phyloP scores from a whole-genome alignment of 2,329 filamentous ascomycete species.

The Botryosphaeria dothidea region DNA sequence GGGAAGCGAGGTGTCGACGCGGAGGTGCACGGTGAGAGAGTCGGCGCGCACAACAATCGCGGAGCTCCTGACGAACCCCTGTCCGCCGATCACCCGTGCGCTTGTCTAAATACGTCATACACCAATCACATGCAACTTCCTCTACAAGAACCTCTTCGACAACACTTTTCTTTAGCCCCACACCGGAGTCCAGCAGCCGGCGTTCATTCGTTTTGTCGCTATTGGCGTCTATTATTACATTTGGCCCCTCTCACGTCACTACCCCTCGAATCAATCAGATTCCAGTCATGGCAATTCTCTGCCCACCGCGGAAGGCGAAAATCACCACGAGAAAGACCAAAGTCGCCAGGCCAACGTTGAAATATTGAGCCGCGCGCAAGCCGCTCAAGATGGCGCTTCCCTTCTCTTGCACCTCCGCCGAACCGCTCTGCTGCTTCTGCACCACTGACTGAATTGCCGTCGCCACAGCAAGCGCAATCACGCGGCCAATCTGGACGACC shows the following conservation, averaged over 20 bases:
- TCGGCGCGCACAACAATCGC: neutral
- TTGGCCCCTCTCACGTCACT: too few relatives aligned
- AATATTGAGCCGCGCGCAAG: conserved; percentile 41
- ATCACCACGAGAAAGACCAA: conserved; percentile 35
- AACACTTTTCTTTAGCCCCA: too few relatives aligned
- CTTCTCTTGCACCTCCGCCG: conserved; percentile 27
- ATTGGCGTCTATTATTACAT: too few relatives aligned
- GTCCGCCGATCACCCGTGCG: conserved; percentile 10
- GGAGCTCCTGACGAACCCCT: conserved; percentile 10
- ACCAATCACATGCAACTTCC: neutral
- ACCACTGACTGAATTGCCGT: conserved; percentile 66
- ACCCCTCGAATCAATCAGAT: too few relatives aligned
- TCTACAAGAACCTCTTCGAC: neutral
- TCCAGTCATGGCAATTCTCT: neutral
- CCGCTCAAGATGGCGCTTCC: conserved; percentile 41
- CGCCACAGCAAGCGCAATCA: conserved; percentile 65
- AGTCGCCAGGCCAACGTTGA: conserved; percentile 40
- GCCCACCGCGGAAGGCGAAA: conserved; percentile 31
- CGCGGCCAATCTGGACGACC: conserved; percentile 64
- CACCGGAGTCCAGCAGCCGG: too few relatives aligned
- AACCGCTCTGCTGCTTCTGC: conserved; percentile 31
- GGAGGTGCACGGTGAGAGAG: conserved; percentile 11
- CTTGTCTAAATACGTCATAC: conserved; percentile 10
- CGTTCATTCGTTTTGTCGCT: too few relatives aligned
- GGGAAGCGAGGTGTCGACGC: conserved; percentile 2